Evolutionary conservation across 164 flowering plant species (phyloP).

Genomic region (Akebia trifoliata): DNA sequence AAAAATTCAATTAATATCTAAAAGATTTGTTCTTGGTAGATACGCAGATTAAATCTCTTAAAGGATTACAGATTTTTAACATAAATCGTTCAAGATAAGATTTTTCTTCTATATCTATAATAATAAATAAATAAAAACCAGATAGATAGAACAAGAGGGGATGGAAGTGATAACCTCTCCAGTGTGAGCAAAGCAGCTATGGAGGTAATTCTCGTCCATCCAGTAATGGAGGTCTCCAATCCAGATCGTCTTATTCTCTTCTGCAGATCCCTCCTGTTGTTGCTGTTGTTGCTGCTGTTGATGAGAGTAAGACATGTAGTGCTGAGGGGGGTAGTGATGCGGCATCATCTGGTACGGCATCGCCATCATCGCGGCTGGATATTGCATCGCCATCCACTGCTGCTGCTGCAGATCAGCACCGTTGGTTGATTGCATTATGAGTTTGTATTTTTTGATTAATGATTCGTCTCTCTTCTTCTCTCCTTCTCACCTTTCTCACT

Average conservation of each 20-base stretch:
- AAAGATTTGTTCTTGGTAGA: no score
- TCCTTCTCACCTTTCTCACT: not conserved
- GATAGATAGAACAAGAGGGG: no score
- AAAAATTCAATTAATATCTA: no score
- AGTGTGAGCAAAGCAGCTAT: constrained; percentile 58
- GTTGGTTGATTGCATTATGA: constrained; percentile 41
- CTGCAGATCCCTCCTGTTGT: constrained; percentile 29
- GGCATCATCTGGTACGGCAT: constrained; percentile 73
- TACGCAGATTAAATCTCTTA: no score
- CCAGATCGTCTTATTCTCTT: constrained; percentile 81
- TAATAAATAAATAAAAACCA: no score
- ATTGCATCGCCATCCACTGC: constrained; percentile 71
- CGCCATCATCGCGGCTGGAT: constrained; percentile 65
- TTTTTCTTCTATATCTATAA: no score
- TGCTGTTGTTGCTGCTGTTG: constrained; percentile 29
- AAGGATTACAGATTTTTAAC: no score
- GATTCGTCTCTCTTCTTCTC: not conserved
- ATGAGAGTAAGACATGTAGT: constrained; percentile 48
- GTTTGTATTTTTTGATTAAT: not conserved
- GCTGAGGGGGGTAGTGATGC: constrained; percentile 50
- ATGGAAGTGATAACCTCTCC: constrained; percentile 52
- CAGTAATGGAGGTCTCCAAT: constrained; percentile 79
- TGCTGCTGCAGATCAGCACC: constrained; percentile 40
- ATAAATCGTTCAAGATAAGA: no score
- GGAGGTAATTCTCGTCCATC: constrained; percentile 92